Base-by-base conservation (phyloP, 352 stramenopile genomes). In the Phytophthora macrochlamydospora region DNA sequence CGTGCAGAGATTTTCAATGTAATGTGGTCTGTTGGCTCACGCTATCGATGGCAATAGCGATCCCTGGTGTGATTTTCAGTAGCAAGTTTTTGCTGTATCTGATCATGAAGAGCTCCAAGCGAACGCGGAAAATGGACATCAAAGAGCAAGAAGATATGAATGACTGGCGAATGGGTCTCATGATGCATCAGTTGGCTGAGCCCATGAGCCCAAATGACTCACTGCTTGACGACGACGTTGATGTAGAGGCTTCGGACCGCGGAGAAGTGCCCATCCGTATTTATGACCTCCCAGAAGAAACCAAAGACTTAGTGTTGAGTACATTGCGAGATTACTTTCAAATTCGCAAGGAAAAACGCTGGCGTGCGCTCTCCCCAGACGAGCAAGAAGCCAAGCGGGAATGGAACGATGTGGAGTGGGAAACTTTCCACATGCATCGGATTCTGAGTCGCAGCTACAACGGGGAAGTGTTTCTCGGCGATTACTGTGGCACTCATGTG, bases 11-110 rank as follows among this genome's bases (percentile, higher is more conserved):
- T 13, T 89, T 91, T 42, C 31, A 56, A 31, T 91, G 83, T 51
- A 91, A 87, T 53, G 59, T 61, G 3, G 73, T 80, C 8, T 91
- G 83, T 59, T 91, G 83, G 83, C 51, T 89, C n/a, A 91, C 83
- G 8, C 67, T 91, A 29, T 66, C 71, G 11, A 68, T 89, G 42
- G 83, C 67, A 1, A 69, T 89, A 9, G 59, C 70, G 7, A 73
- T 91, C 44, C 80, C 83, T 1, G 40, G 80, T 1, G 37, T 84
- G 14, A 78, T 91, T 45, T 83, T 89, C 45, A 64, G 76, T 38
- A 75, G 74, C 63, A 89, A 89, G 24, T 78, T 85, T 5, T 51
- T 87, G 37, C 45, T 89, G 1, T 67, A 80, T 18, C 38, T 79
- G 30, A 76, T 82, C 38, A 76, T 72, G 40, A 80, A 78, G 33